A percentile compares a stretch with the other conserved stretches of the same genome.
These are phyloP conservation scores for Aphanomyces invadans DNA, from an alignment of 352 stramenopile species.

Conservation along the genomic window DNA sequence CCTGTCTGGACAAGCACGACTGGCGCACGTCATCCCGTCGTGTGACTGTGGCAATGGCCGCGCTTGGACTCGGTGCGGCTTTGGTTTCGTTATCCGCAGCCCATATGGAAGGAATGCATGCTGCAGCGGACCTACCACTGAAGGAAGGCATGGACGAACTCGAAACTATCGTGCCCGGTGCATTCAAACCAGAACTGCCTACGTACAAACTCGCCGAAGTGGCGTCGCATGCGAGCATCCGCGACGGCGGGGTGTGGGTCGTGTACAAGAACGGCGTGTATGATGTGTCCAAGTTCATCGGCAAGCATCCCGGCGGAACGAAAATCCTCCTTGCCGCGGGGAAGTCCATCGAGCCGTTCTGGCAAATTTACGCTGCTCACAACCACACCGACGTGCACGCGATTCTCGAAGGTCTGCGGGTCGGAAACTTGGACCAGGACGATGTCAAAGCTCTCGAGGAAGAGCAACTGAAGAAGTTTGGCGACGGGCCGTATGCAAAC, in stretches of 20 bases:
- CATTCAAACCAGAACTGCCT: conserved; percentile 38
- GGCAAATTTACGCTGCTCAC: conserved; percentile 95
- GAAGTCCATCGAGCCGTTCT: conserved; percentile 88
- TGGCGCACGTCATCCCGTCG: neutral
- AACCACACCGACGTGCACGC: conserved; percentile 88
- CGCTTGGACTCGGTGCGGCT: neutral
- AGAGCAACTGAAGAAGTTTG: conserved; percentile 72
- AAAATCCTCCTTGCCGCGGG: conserved; percentile 87
- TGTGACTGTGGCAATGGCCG: neutral
- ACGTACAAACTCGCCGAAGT: conserved; percentile 66
- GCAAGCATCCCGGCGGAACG: conserved; percentile 86
- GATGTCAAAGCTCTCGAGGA: conserved; percentile 83
- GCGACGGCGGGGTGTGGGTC: conserved; percentile 85
- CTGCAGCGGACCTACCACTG: neutral
- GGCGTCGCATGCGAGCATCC: conserved; percentile 56
- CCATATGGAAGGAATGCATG: neutral
- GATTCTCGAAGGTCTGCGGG: conserved; percentile 86
- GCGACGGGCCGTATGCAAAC: conserved; percentile 87
- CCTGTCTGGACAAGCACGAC: neutral
- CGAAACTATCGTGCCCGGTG: conserved; percentile 24
- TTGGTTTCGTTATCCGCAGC: neutral
- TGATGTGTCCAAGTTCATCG: conserved; percentile 95
- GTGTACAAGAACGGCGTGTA: conserved; percentile 93
- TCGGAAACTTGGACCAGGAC: conserved; percentile 84
- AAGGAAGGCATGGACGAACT: neutral